Evolutionary conservation across 2,329 filamentous ascomycete genomes (phyloP), one percentile per base, ranked within the genome.

Genomic region (Aureobasidium lini): DNA sequence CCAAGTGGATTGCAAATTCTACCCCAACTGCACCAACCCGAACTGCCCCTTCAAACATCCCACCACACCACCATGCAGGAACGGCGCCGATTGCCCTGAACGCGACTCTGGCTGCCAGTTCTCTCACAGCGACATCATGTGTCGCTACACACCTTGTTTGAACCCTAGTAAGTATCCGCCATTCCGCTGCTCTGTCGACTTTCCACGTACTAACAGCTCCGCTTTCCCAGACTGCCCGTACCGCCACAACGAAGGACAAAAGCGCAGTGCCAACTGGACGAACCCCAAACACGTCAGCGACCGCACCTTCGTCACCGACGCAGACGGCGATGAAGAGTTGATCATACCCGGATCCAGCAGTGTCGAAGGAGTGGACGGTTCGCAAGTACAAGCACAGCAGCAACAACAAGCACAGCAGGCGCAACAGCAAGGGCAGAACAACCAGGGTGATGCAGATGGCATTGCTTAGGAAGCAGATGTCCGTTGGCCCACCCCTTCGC

Each of bases 11-110:
- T 95, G 91, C 85, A 90, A 89, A 73, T 95, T 92, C 79, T 95
- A 84, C 73, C 90, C 91, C 62, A 90, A 95, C 76, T 96, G 91
- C 61, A 87, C 90, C 52, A 96, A 97, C 72, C 82, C 86, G 8
- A 81, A 84, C 66, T 99, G 94, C 71, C 84, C 89, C 1, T 99
- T 96, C 79, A 87, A 87, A 72, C 94, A 99, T 71, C 91, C 91
- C 0, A 83, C 81, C 31, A 90, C 90, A 83, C 90, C 90, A 6
- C 80, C 90, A 28, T 99, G 94, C 77, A 86, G 90, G 61, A 96
- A 96, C 70, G 94, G 94, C 31, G 88, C 87, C 49, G 90, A 93
- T 70, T 99, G 94, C 79, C 77, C 85, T 11, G 56, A 63, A n/a
- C 61, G 59, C 16, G 62, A 60, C 49, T 50, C 60, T 42, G 85